Evolutionary conservation across 345 rosid species (phyloP), one percentile per base, ranked within the genome.

Genomic region (Corymbia maculata): DNA sequence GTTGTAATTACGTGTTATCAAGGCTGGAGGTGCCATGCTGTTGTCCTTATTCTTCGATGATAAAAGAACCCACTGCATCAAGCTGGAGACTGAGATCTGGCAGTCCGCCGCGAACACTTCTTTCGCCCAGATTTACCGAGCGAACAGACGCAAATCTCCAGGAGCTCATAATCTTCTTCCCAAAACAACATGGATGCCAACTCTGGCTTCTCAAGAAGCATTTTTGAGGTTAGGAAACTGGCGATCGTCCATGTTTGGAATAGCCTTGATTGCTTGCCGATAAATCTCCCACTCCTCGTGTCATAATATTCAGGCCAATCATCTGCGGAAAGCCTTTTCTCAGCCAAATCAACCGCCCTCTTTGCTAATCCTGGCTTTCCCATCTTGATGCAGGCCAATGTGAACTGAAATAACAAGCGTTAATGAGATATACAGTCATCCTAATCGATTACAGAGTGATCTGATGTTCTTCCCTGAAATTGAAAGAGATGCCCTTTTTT

Each of bases 241-340:
- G 99, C 97, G 14, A 96, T 94, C 1, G 99, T 96, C 99, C 99
- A 96, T 50, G 98, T 96, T 90, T 96, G 99, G 87, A 86, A 89
- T 85, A 96, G 93, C 88, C 95, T 92, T 45, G 99, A 91, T 45
- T 98, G 98, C 90, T 98, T 96, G 85, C 99, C 98, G 21, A 96
- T 89, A 79, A 96, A 96, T 87, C 94, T 95, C 88, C 99, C 99
- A 36, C 93, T 92, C 70, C 79, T 92, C 2, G 94, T 96, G 93
- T 98, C 99, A 9, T 97, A 96, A 89, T 97, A 97, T 89, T 97
- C 99, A 4, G 99, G 99, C 99, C 99, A 97, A 30, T 91, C 86
- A 88, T 96, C 99, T 32, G 36, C 91, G 12, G 91, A 88, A 55
- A 97, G 92, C 91, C 95, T 96, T 91, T 93, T 89, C 94, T 97